These are phyloP conservation scores for Laburnicola sp. DNA, from an alignment of 2,329 filamentous ascomycete species.

Conservation along the genomic window DNA sequence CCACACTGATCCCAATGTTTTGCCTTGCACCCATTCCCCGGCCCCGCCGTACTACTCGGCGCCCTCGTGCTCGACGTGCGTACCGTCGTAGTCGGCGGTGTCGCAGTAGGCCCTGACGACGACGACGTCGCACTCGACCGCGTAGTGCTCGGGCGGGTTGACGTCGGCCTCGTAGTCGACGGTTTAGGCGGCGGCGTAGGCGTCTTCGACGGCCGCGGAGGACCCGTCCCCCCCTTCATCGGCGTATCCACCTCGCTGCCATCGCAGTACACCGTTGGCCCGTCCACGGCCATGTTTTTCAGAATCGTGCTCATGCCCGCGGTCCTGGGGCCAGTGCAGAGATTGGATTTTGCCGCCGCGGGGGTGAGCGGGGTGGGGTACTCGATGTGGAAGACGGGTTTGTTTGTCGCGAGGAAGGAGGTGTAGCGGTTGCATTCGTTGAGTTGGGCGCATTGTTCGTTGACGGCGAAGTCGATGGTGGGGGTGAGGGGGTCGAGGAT, in stretches of 20 bases:
- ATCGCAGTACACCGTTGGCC: conserved; percentile 61
- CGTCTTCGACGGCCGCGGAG: conserved; percentile 16
- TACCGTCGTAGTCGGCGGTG: conserved; percentile 2
- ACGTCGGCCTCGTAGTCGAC: conserved; percentile 10
- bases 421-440: conserved; percentile 30
- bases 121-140: too few species aligned
- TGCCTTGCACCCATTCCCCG: conserved; percentile 23
- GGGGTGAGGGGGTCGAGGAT: conserved; percentile 26
- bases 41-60: conserved; percentile 28
- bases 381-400: conserved; percentile 41
- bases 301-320: conserved; percentile 64
- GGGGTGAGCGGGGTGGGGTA: conserved; percentile 45
- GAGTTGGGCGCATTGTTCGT: conserved; percentile 36
- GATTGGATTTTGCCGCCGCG: conserved; percentile 35
- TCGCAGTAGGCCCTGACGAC: conserved; percentile 12
- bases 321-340: conserved; percentile 54
- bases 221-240: conserved; percentile 26
- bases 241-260: conserved; percentile 35
- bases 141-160: conserved; percentile 7
- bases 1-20: conserved; percentile 41
- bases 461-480: conserved; percentile 36
- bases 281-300: conserved; percentile 64
- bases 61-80: conserved; percentile 16
- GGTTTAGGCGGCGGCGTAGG: conserved; percentile 9
- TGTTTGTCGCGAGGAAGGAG: conserved; percentile 30